phyloP scores from a whole-genome alignment of 2,329 filamentous ascomycete genomes.

The Alternaria viburni region DNA sequence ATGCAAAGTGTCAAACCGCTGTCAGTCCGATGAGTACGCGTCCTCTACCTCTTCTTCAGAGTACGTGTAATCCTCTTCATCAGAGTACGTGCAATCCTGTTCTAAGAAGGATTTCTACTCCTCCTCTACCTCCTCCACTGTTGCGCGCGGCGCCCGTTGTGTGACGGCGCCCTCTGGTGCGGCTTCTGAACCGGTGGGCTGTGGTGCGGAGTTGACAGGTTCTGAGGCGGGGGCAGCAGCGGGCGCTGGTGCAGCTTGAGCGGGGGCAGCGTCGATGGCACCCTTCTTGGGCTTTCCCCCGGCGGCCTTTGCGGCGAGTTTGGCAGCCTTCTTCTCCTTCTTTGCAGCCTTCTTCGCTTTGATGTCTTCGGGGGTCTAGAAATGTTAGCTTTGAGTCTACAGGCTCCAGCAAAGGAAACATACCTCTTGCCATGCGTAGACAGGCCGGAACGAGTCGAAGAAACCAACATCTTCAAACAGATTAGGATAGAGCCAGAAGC shows the following conservation, averaged over 20 bases:
- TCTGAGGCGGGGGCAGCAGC: conserved; percentile 12
- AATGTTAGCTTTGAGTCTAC: neutral
- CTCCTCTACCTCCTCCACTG: conserved; percentile 48
- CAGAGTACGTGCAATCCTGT: neutral
- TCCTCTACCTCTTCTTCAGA: neutral
- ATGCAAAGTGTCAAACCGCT: conserved; percentile 8
- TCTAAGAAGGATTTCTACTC: conserved; percentile 17
- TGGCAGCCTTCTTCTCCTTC: conserved; percentile 46
- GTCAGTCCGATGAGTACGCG: neutral
- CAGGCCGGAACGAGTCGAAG: conserved; percentile 92
- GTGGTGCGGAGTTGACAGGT: conserved; percentile 31
- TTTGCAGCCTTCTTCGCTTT: conserved; percentile 54
- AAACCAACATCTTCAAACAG: conserved; percentile 98
- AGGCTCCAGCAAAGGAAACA: neutral
- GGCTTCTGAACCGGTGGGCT: conserved; percentile 38
- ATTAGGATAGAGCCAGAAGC: conserved; percentile 98
- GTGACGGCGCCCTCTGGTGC: conserved; percentile 26
- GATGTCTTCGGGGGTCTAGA: conserved; percentile 49
- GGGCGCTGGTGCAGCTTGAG: conserved; percentile 16
- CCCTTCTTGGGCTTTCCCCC: conserved; percentile 43
- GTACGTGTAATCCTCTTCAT: neutral
- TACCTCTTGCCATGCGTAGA: conserved; percentile 99
- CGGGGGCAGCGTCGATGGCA: conserved; percentile 34
- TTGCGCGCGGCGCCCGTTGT: conserved; percentile 42
- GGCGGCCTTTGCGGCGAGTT: conserved; percentile 38